These are phyloP conservation scores for Ophiostoma perfectum DNA, from an alignment of 2,329 filamentous ascomycete genomes.

Conservation along the genomic window DNA sequence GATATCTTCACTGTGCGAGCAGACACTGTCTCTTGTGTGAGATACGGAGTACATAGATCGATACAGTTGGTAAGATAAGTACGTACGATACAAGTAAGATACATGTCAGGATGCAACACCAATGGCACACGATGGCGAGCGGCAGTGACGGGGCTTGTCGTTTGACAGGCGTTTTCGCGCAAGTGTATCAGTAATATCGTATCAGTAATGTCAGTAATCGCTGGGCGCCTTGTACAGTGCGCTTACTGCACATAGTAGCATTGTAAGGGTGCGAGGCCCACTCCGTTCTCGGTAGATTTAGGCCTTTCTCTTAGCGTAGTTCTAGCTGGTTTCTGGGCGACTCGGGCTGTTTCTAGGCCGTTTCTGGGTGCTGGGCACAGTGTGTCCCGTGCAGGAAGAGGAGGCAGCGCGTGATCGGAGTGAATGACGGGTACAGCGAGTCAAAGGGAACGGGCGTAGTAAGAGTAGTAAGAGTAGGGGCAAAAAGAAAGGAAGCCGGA, in stretches of 20 bases:
- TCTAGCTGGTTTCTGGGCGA: not conserved
- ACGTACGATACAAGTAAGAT: not conserved
- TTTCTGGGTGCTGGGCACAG: not conserved
- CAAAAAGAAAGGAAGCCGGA: constrained; percentile 1
- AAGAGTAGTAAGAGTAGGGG: not conserved
- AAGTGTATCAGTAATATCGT: not conserved
- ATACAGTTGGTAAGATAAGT: no score
- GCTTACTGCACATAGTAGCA: not conserved
- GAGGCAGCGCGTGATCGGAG: constrained; percentile 11
- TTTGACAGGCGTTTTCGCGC: not conserved
- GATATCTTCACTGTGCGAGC: not conserved
- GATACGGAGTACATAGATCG: no score
- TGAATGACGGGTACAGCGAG: not conserved
- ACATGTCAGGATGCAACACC: not conserved
- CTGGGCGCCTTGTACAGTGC: not conserved
- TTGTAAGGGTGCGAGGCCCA: not conserved
- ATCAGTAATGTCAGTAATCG: not conserved
- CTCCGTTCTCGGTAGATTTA: constrained; percentile 11
- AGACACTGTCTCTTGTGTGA: not conserved
- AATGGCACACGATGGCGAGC: not conserved
- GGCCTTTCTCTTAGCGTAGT: constrained; percentile 3
- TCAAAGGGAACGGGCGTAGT: not conserved
- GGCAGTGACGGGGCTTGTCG: not conserved
- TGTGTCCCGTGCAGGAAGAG: not conserved
- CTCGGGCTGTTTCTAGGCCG: not conserved